These are phyloP conservation scores for Epichloe baconii DNA, from an alignment of 2,329 filamentous ascomycete genomes.

Conservation along the genomic window DNA sequence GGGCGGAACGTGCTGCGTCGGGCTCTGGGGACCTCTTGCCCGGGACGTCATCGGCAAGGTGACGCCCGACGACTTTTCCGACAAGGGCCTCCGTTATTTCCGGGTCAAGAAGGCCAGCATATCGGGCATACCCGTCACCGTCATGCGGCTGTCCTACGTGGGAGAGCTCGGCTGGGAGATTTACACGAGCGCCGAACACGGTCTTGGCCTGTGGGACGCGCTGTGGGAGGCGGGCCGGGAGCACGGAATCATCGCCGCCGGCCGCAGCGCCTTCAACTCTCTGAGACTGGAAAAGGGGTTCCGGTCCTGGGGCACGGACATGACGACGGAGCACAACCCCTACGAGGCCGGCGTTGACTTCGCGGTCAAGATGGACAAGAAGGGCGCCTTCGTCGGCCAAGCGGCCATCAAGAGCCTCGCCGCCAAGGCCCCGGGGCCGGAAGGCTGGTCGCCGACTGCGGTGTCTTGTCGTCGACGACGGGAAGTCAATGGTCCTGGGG, in stretches of 20 bases:
- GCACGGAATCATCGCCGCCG: conserved; percentile 44
- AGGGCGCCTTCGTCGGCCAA: conserved; percentile 35
- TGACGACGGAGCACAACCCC: conserved; percentile 48
- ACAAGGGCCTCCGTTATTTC: conserved; percentile 35
- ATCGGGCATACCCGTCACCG: conserved; percentile 41
- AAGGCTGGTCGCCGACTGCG: conserved; percentile 24
- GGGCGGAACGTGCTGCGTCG: conserved; percentile 45
- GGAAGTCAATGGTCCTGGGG: conserved; percentile 41
- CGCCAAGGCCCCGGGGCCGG: no score
- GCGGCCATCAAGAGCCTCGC: conserved; percentile 30
- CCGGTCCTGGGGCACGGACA: conserved; percentile 41
- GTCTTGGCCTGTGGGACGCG: conserved; percentile 44
- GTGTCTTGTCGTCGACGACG: conserved; percentile 42
- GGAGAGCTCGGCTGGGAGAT: conserved; percentile 52
- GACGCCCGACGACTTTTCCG: conserved; percentile 31
- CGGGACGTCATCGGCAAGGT: conserved; percentile 34
- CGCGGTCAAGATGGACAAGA: conserved; percentile 34
- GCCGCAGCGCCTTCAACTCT: conserved; percentile 43
- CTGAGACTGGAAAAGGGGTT: conserved; percentile 48
- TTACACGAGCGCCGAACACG: conserved; percentile 45
- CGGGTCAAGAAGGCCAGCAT: conserved; percentile 34
- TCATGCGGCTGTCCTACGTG: conserved; percentile 44
- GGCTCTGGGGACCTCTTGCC: conserved; percentile 47
- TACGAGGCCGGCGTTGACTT: conserved; percentile 43
- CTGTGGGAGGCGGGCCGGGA: conserved; percentile 40